Evolutionary conservation across 805 yeast species (phyloP).

Genomic region (Torulaspora quercuum): DNA sequence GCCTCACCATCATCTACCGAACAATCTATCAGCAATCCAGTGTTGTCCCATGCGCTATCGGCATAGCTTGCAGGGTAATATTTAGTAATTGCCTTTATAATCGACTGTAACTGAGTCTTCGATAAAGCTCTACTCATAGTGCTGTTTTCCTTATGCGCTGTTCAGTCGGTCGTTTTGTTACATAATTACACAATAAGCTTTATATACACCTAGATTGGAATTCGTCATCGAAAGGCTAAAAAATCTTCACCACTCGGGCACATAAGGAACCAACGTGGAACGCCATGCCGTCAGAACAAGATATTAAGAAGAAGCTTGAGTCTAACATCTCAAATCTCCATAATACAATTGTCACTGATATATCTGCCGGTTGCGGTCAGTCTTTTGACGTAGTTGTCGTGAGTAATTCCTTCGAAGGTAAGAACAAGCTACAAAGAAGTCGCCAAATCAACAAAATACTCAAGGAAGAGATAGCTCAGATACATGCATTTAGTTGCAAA

Average conservation of each 20-base stretch:
- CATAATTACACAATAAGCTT: too few species aligned
- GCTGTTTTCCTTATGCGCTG: neutral
- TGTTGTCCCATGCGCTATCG: slow-evolving; percentile 91
- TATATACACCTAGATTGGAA: too few species aligned
- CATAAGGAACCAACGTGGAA: too few species aligned
- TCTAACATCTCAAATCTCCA: slow-evolving; percentile 28
- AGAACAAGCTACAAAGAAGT: slow-evolving; percentile 82
- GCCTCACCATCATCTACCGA: slow-evolving; percentile 33
- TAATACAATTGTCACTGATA: slow-evolving; percentile 38
- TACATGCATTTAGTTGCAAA: slow-evolving; percentile 95
- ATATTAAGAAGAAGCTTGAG: slow-evolving; percentile 27
- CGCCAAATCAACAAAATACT: slow-evolving; percentile 76
- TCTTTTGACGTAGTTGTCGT: slow-evolving; percentile 94
- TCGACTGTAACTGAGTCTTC: slow-evolving; percentile 40
- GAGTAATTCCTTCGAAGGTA: slow-evolving; percentile 63
- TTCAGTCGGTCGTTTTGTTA: slow-evolving; percentile 1
- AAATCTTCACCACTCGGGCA: too few species aligned
- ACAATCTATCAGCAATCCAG: slow-evolving; percentile 83
- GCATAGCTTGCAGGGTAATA: slow-evolving; percentile 81
- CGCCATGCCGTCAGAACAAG: slow-evolving; percentile 27
- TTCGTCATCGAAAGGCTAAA: too few species aligned
- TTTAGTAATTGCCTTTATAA: slow-evolving; percentile 57
- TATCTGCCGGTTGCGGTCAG: slow-evolving; percentile 93
- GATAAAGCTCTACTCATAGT: slow-evolving; percentile 29
- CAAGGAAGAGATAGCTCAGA: slow-evolving; percentile 77